Conservation (phyloP, 139 green algal genomes). For the Chlorella sp. region DNA sequence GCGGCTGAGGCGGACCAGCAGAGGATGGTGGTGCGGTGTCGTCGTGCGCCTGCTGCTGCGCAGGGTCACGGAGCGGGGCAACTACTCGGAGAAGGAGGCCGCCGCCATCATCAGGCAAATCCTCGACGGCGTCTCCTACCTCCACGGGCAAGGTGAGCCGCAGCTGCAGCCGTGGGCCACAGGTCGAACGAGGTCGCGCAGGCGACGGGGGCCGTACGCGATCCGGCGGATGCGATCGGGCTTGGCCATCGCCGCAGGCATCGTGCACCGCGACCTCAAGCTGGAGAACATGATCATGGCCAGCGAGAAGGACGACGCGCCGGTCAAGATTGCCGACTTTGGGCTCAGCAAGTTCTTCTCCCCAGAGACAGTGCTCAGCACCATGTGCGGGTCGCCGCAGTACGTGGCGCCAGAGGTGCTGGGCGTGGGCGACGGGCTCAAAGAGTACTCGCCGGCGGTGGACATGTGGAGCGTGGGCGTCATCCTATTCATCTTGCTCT, state of each 20-base stretch:
- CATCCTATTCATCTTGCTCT: slow-evolving; percentile 66
- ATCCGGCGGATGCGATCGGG: not conserved
- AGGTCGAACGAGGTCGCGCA: too few relatives aligned
- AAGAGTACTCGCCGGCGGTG: slow-evolving; percentile 58
- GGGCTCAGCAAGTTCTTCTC: slow-evolving; percentile 75
- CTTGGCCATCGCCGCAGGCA: slow-evolving; percentile 41
- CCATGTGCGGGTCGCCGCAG: slow-evolving; percentile 70
- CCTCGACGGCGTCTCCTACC: slow-evolving; percentile 62
- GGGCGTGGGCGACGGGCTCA: slow-evolving; percentile 55
- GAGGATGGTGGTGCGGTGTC: too few relatives aligned
- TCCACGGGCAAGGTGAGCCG: slow-evolving; percentile 64
- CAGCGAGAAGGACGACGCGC: slow-evolving; percentile 48
- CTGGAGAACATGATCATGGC: slow-evolving; percentile 83
- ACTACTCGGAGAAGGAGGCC: slow-evolving; percentile 67
- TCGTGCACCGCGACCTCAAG: slow-evolving; percentile 80
- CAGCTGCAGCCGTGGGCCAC: too few relatives aligned
- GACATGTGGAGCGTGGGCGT: slow-evolving; percentile 81
- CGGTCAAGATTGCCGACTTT: slow-evolving; percentile 82
- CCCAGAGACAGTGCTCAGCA: slow-evolving; percentile 58
- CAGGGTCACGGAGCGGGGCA: slow-evolving; percentile 61
- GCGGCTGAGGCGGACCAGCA: not conserved
- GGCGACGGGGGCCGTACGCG: not conserved
- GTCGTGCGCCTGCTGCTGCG: not conserved
- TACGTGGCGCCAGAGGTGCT: slow-evolving; percentile 72
- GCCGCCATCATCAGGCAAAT: slow-evolving; percentile 60